Base-by-base conservation (phyloP, 768 basidiomycete genomes). In the Mycena rosella region DNA sequence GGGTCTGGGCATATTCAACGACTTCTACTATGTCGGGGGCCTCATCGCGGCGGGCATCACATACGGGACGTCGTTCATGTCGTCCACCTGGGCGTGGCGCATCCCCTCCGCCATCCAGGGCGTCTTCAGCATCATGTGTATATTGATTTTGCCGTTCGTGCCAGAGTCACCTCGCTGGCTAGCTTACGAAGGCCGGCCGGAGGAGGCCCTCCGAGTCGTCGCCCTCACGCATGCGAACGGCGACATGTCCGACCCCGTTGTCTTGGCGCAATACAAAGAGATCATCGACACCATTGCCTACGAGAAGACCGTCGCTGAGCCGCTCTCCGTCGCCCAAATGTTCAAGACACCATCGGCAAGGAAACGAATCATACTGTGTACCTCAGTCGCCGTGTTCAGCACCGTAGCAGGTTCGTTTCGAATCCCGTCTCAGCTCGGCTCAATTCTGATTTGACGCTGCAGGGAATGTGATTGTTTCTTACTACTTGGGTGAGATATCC, bases 141-240 rank as follows among this genome's bases (percentile, higher is more conserved):
- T 78, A 36, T n/a, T 76, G 3, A 73, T 78, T 27, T 72, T 79
- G 9, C 75, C 74, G 14, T 79, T 78, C 67, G 72, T 78, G 17
- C 83, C 83, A 0, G 83, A 83, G 60, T 81, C 80, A 20, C 83
- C 83, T 0, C 72, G 83, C 2, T 84, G 83, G 83, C 69, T 80
- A 30, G 73, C 77, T 38, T 77, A 74, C 54, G 77, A 76, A 56
- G 78, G 74, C 10, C 67, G 77, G 13, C 62, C 59, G 5, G 78
- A 78, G 13, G 78, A 80, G 34, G 79, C 77, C 2, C 70, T 73
- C 27, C 52, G 51, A 17, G 73, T 79, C 29, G 71, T 80, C 5
- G 76, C 79, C 0, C 74, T 72, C 42, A 76, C 79, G 5, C 75
- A 76, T 51, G 76, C 76, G 45, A 73, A 74, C 14, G 75, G 72